These are phyloP conservation scores for Coemansia erecta DNA, from an alignment of 192 early-diverging fungal species.

Conservation along the genomic window DNA sequence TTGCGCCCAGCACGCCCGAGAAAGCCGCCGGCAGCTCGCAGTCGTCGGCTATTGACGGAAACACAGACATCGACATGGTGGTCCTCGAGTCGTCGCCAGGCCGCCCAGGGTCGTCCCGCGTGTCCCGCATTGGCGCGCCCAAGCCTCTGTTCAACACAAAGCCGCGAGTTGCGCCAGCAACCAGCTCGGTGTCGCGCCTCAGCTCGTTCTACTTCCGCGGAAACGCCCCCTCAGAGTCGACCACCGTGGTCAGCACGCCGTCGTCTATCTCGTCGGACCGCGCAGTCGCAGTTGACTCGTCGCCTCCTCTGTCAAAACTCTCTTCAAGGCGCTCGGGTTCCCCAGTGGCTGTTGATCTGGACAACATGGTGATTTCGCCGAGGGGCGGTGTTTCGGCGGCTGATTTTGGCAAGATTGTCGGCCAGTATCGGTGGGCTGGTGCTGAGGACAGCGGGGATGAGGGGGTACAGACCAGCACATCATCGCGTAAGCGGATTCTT, in stretches of 20 bases:
- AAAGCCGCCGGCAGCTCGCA: constrained; percentile 16
- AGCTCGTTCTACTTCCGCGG: constrained; percentile 40
- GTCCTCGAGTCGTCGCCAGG: constrained; percentile 51
- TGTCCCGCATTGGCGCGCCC: constrained; percentile 1
- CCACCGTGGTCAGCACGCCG: neutral
- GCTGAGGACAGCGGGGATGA: neutral
- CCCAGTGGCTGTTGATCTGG: neutral
- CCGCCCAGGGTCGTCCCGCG: constrained; percentile 34
- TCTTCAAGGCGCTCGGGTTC: too few species aligned
- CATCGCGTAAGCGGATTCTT: constrained; percentile 21
- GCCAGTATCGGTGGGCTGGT: constrained; percentile 19
- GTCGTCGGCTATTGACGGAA: constrained; percentile 30
- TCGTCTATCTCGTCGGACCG: neutral
- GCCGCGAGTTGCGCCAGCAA: neutral
- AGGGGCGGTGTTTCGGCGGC: neutral
- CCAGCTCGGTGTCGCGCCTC: constrained; percentile 12
- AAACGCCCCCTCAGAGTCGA: neutral
- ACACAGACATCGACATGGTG: constrained; percentile 25
- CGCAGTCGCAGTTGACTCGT: too few species aligned
- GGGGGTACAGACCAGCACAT: neutral
- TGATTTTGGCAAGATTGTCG: constrained; percentile 19
- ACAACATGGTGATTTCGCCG: neutral
- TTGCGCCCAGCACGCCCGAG: constrained; percentile 39
- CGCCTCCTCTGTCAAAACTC: too few species aligned
- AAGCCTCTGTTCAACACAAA: constrained; percentile 2